A percentile compares a stretch with the other conserved stretches of the same genome.
Evolutionary conservation across 306 rosid genomes (phyloP).

Genomic region (Trifolium fragiferum): DNA sequence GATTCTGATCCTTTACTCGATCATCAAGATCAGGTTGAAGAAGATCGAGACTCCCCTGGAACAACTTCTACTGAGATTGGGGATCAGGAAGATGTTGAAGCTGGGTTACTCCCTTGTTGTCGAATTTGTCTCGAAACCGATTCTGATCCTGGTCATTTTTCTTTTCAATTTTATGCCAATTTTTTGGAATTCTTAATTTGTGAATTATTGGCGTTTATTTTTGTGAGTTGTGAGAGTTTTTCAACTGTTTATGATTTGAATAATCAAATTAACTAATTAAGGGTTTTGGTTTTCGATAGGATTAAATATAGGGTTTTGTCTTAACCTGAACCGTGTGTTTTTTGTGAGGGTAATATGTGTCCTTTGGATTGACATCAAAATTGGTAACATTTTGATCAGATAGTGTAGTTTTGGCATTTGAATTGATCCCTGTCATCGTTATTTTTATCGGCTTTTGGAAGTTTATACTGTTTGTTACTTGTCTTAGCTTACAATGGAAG

Average conservation of each 20-base stretch:
- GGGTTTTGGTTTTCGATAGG: not conserved
- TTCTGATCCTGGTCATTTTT: conserved; percentile 71
- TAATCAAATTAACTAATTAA: not conserved
- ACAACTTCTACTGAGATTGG: conserved; percentile 68
- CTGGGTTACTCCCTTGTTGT: conserved; percentile 79
- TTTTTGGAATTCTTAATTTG: conserved; percentile 1
- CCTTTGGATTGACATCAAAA: not conserved
- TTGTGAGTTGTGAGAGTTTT: not conserved
- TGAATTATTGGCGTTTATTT: conserved; percentile 2
- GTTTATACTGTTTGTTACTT: not conserved
- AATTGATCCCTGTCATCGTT: conserved; percentile 9
- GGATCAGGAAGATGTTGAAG: conserved; percentile 82
- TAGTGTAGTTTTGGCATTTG: conserved; percentile 23
- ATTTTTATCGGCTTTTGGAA: not conserved
- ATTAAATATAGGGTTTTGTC: too few relatives aligned
- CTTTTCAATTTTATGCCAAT: not conserved
- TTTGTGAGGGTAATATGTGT: too few relatives aligned
- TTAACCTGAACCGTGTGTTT: too few relatives aligned
- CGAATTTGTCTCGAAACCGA: conserved; percentile 97
- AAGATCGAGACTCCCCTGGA: conserved; percentile 42
- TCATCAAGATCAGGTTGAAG: conserved; percentile 48
- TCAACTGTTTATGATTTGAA: not conserved
- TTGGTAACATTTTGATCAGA: conserved; percentile 24
- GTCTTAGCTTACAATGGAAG: not conserved
- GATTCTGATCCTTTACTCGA: conserved; percentile 87